Percentiles rank a stretch among this genome's conserved stretches.
phyloP scores from a whole-genome alignment of 805 yeast genomes.

The Saturnispora serradocipensis region DNA sequence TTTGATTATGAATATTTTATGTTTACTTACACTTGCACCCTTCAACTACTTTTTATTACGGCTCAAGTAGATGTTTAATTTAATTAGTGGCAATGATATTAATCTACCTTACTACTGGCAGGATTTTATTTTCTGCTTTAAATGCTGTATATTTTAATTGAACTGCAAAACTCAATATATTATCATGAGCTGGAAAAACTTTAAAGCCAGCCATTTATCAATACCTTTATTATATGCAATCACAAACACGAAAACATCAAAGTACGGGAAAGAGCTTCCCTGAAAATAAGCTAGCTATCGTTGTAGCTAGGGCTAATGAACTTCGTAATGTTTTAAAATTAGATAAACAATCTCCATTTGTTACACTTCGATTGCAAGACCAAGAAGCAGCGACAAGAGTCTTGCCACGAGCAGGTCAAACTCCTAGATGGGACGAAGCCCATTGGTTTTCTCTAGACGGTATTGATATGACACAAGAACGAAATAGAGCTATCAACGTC shows the following conservation, averaged over 20 bases:
- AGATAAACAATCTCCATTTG: slow-evolving; percentile 92
- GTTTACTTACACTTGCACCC: too few relatives aligned
- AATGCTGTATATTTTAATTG: too few relatives aligned
- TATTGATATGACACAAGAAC: slow-evolving; percentile 30
- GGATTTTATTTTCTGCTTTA: too few relatives aligned
- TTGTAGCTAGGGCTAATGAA: slow-evolving; percentile 74
- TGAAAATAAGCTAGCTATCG: slow-evolving; percentile 56
- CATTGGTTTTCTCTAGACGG: slow-evolving; percentile 57
- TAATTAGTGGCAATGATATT: too few relatives aligned
- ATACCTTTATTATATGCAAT: neutral
- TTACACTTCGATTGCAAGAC: slow-evolving; percentile 72
- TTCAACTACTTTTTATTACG: too few relatives aligned
- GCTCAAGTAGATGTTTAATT: too few relatives aligned
- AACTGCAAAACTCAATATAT: neutral
- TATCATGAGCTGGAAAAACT: neutral
- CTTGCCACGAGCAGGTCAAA: slow-evolving; percentile 85
- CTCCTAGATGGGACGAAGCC: slow-evolving; percentile 81
- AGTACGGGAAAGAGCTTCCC: neutral
- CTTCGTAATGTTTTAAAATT: slow-evolving; percentile 77
- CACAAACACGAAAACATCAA: neutral
- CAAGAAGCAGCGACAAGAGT: slow-evolving; percentile 72
- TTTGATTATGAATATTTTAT: neutral
- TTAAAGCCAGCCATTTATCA: neutral
- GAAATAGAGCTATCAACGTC: slow-evolving; percentile 51
- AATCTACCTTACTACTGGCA: too few relatives aligned